Conservation (phyloP, 306 rosid genomes). For the Medicago truncatula region DNA sequence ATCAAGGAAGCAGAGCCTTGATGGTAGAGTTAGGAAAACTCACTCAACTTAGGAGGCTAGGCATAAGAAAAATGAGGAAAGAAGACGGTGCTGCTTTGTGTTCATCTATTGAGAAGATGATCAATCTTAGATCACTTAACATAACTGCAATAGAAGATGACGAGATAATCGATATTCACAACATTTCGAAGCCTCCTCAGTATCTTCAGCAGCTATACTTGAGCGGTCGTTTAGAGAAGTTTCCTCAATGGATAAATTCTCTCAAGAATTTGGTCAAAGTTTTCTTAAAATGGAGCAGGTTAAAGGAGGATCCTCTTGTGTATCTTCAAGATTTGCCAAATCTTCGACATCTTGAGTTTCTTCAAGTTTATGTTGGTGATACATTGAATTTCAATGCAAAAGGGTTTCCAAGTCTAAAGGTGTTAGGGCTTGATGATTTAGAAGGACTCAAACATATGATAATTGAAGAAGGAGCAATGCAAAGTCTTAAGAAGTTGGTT, state of each 20-base stretch:
- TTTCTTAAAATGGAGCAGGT: conserved; percentile 51
- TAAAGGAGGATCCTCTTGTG: conserved; percentile 53
- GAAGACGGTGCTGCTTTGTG: conserved; percentile 56
- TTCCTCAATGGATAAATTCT: conserved; percentile 56
- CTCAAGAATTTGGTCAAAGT: conserved; percentile 40
- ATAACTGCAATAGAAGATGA: conserved; percentile 47
- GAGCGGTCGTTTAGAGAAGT: conserved; percentile 53
- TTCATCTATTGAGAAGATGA: conserved; percentile 53
- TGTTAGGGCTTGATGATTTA: conserved; percentile 68
- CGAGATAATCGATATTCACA: conserved; percentile 54
- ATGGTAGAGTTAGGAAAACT: conserved; percentile 56
- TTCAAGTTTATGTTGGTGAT: conserved; percentile 59
- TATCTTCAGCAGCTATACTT: conserved; percentile 49
- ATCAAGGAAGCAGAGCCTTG: conserved; percentile 44
- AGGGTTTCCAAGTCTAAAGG: conserved; percentile 67
- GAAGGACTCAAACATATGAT: conserved; percentile 47
- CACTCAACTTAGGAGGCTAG: conserved; percentile 54
- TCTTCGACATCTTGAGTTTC: conserved; percentile 57
- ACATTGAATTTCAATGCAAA: conserved; percentile 54
- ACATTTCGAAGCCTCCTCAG: conserved; percentile 52
- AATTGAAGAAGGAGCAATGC: conserved; percentile 73
- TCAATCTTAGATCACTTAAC: conserved; percentile 48
- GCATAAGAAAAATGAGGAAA: conserved; percentile 48
- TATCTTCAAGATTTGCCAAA: conserved; percentile 57
- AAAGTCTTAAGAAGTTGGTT: conserved; percentile 59